Base-by-base conservation (phyloP, 2,329 filamentous ascomycete species). In the Penicillium psychrosexuale region DNA sequence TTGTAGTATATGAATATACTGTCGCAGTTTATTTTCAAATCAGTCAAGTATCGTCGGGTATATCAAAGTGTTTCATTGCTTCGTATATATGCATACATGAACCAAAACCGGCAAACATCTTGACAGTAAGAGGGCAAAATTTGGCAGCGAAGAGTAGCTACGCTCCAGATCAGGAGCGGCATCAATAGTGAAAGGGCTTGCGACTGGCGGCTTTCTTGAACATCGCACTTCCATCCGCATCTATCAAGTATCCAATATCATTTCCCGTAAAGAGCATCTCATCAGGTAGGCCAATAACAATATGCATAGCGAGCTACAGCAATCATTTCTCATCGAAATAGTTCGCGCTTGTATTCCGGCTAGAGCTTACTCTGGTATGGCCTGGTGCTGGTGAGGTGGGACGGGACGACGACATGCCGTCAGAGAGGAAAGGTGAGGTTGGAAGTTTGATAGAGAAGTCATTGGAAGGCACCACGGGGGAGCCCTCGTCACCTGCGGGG, bases 361-460 rank as follows among this genome's bases (percentile, higher is more conserved):
- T 67, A 47, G 75, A 71, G 40, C 74, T 73, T 11, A 72, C 63
- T 47, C 77, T 71, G 5, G 73, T 68, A 52, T 79, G 74, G 45
- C 79, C 76, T 64, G 80, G 73, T 50, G 77, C 76, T 62, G 80
- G 80, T 5, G 80, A 81, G 8, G 70, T 73, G 12, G 80, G 80
- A 39, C 79, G 72, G 2, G 82, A 84, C 11, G 82, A 82, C 2
- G 81, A 80, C 44, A 82, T 61, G 2, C 77, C 75, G 46, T 80
- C 77, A 13, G 73, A 75, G 47, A 78, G 74, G 45, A 79, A 68
- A 1, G 80, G 79, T 5, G 78, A 78, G 47, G 68, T 73, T 40
- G 74, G 77, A 51, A 75, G 72, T 62, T 74, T 77, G 61, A 74
- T 78, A 37, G 71, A 79, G 58, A 73, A 76, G 57, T 80, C 75